These are phyloP conservation scores for Wallacemonas sp. DNA, from an alignment of 208 protist species.

Conservation along the genomic window DNA sequence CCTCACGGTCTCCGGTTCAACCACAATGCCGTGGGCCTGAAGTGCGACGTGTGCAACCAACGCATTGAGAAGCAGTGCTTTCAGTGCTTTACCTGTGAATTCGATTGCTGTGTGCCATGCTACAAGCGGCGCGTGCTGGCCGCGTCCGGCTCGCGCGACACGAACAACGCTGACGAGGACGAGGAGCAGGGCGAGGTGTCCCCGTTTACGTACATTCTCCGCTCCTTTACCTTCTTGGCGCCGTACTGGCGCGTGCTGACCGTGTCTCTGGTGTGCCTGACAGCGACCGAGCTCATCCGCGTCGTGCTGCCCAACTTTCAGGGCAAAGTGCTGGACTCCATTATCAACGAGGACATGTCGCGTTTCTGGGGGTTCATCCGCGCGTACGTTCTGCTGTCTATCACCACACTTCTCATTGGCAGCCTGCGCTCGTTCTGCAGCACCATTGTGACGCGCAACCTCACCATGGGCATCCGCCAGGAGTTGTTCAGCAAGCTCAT, in stretches of 20 bases:
- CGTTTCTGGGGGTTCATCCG: constrained; percentile 36
- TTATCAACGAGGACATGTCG: constrained; percentile 21
- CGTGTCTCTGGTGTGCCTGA: constrained; percentile 31
- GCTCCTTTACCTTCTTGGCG: constrained; percentile 31
- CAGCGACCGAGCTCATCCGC: constrained; percentile 31
- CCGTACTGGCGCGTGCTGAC: constrained; percentile 40
- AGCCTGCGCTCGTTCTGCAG: constrained; percentile 46
- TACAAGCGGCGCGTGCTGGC: constrained; percentile 28
- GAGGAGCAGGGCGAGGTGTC: constrained; percentile 27
- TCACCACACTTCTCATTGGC: constrained; percentile 36
- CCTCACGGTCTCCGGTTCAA: constrained; percentile 41
- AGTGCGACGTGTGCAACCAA: constrained; percentile 55
- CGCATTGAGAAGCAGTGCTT: constrained; percentile 44
- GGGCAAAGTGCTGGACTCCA: constrained; percentile 50
- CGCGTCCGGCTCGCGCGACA: constrained; percentile 6
- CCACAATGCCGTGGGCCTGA: constrained; percentile 27
- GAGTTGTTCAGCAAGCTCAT: constrained; percentile 42
- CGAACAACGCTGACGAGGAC: constrained; percentile 16
- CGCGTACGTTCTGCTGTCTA: constrained; percentile 34
- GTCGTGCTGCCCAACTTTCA: constrained; percentile 48
- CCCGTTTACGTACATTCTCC: constrained; percentile 33
- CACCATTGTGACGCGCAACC: constrained; percentile 44
- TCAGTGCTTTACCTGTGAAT: constrained; percentile 35
- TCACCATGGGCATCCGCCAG: constrained; percentile 43
- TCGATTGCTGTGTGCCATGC: constrained; percentile 49